A percentile compares a stretch with the other conserved stretches of the same genome.
Evolutionary conservation across 2,329 filamentous ascomycete genomes (phyloP).

Genomic region (Claviceps sp.): DNA sequence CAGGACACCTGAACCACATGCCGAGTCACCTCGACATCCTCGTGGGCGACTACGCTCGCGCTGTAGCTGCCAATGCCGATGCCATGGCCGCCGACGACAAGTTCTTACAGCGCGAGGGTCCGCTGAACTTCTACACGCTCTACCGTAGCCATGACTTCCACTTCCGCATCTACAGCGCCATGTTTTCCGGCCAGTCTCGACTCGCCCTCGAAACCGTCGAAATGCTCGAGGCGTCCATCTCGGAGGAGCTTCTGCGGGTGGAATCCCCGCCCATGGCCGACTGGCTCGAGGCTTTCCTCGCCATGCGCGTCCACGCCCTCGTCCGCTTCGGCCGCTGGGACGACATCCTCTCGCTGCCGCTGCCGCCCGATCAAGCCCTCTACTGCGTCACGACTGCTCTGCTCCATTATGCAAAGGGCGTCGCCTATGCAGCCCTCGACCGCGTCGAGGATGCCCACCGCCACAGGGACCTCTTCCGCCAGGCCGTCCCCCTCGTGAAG

Average conservation of each 20-base stretch:
- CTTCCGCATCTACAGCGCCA: constrained; percentile 62
- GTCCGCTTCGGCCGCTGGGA: constrained; percentile 63
- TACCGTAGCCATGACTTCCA: constrained; percentile 66
- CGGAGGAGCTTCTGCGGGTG: constrained; percentile 49
- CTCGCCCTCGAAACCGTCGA: constrained; percentile 47
- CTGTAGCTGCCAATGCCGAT: constrained; percentile 51
- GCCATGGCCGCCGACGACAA: constrained; percentile 57
- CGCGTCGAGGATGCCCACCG: constrained; percentile 39
- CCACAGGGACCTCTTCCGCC: constrained; percentile 36
- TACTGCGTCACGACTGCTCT: constrained; percentile 60
- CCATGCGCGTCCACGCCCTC: constrained; percentile 54
- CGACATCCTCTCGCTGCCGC: constrained; percentile 41
- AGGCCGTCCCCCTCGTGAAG: constrained; percentile 39
- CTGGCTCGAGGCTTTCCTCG: constrained; percentile 60
- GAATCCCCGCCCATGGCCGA: constrained; percentile 63
- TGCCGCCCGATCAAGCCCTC: constrained; percentile 45
- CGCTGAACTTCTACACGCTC: constrained; percentile 61
- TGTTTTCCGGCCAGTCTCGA: constrained; percentile 56
- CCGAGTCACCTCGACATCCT: constrained; percentile 64
- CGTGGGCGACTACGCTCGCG: constrained; percentile 54
- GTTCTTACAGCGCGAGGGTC: constrained; percentile 44
- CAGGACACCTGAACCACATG: constrained; percentile 64
- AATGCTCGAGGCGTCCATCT: constrained; percentile 47
- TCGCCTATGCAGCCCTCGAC: constrained; percentile 49
- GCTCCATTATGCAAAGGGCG: constrained; percentile 51